phyloP scores from a whole-genome alignment of 805 yeast species.

The Metschnikowia cerradonensis region DNA sequence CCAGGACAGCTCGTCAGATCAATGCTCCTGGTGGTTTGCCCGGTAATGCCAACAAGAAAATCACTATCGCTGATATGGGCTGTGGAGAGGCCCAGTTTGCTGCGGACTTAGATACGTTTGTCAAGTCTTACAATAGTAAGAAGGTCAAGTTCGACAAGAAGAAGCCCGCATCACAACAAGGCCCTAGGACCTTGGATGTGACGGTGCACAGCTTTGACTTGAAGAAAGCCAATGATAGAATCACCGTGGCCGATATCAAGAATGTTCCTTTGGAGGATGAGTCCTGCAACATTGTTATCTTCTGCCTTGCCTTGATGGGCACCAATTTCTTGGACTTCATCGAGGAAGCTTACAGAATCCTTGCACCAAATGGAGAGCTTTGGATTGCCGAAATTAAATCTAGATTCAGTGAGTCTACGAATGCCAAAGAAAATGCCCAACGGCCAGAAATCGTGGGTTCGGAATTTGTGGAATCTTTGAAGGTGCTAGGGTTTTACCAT shows the following conservation, averaged over 20 bases:
- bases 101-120: slow-evolving; percentile 52
- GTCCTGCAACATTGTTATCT: slow-evolving; percentile 83
- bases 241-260: slow-evolving; percentile 95
- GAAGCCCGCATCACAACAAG: slow-evolving; percentile 28
- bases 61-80: slow-evolving; percentile 96
- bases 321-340: slow-evolving; percentile 92
- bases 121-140: slow-evolving; percentile 27
- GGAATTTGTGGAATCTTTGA: slow-evolving; percentile 78
- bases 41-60: slow-evolving; percentile 55
- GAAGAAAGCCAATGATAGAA: slow-evolving; percentile 79
- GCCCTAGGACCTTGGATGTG: slow-evolving; percentile 41
- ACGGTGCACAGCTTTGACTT: slow-evolving; percentile 87
- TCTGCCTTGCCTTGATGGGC: slow-evolving; percentile 95
- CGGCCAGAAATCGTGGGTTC: slow-evolving; percentile 50
- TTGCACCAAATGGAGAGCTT: slow-evolving; percentile 87
- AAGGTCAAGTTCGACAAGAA: slow-evolving; percentile 18
- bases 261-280: slow-evolving; percentile 79
- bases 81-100: slow-evolving; percentile 96
- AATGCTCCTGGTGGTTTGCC: slow-evolving; percentile 97
- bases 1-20: slow-evolving; percentile 58
- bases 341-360: slow-evolving; percentile 79
- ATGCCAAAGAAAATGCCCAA: slow-evolving; percentile 18
- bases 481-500: slow-evolving; percentile 79
- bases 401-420: slow-evolving; percentile 61
- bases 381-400: slow-evolving; percentile 99